Conservation (phyloP, 2,329 filamentous ascomycete species). For the Neonectria magnoliae region DNA sequence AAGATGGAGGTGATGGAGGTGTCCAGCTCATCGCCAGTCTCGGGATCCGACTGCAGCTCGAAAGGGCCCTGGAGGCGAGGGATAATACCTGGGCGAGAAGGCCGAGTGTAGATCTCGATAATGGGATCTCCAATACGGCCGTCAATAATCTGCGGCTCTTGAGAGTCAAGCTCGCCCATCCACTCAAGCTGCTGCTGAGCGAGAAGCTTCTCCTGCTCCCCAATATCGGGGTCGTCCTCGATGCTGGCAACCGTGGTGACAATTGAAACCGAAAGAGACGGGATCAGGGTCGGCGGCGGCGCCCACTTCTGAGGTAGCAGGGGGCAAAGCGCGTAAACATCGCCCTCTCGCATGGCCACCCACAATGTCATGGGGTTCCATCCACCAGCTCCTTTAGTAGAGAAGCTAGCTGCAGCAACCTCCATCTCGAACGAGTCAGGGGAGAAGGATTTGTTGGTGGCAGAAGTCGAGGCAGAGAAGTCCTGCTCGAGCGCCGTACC, state of each 20-base stretch:
- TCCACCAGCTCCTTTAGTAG: constrained; percentile 72
- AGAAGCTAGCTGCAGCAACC: constrained; percentile 87
- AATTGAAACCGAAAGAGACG: constrained; percentile 84
- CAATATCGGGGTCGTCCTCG: constrained; percentile 66
- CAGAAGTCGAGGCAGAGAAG: constrained; percentile 78
- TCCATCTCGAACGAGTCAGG: constrained; percentile 94
- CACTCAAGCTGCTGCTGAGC: constrained; percentile 73
- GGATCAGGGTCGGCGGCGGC: constrained; percentile 77
- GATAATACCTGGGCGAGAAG: constrained; percentile 65
- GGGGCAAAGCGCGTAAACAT: constrained; percentile 93
- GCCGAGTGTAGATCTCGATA: constrained; percentile 66
- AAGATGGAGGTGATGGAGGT: constrained; percentile 69
- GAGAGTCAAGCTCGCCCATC: constrained; percentile 73
- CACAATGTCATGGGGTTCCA: constrained; percentile 98
- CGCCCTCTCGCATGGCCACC: constrained; percentile 93
- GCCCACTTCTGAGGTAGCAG: constrained; percentile 89
- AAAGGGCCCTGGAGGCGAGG: constrained; percentile 72
- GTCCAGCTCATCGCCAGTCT: constrained; percentile 66
- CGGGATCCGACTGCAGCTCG: constrained; percentile 63
- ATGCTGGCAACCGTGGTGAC: constrained; percentile 75
- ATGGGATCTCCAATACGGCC: constrained; percentile 58
- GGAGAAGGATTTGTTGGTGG: constrained; percentile 83
- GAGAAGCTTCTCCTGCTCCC: constrained; percentile 63
- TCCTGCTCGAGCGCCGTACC: constrained; percentile 85
- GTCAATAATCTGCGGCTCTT: constrained; percentile 68